Conservation (phyloP, 2,329 filamentous ascomycete genomes). For the Colletotrichum tabaci region DNA sequence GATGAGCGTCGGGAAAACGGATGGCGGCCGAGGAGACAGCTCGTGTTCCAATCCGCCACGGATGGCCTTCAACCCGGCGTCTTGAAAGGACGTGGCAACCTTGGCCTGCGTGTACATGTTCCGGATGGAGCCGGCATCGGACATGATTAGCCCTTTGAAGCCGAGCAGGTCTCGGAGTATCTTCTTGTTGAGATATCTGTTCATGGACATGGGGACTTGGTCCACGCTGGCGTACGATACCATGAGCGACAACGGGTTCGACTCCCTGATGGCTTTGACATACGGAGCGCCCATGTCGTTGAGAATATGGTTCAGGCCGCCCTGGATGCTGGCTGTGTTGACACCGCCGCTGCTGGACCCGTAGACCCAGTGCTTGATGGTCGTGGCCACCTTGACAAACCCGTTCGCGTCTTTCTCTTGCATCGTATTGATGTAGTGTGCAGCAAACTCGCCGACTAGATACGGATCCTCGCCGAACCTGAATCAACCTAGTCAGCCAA, state of each 20-base stretch:
- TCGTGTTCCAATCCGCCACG: slow-evolving; percentile 49
- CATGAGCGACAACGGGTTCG: slow-evolving; percentile 50
- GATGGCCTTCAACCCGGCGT: slow-evolving; percentile 48
- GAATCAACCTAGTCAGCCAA: neutral
- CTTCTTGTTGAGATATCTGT: slow-evolving; percentile 51
- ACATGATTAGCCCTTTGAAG: slow-evolving; percentile 53
- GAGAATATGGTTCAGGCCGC: slow-evolving; percentile 53
- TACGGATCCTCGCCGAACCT: slow-evolving; percentile 53
- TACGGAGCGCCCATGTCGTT: slow-evolving; percentile 51
- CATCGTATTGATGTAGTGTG: slow-evolving; percentile 53
- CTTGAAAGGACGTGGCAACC: slow-evolving; percentile 47
- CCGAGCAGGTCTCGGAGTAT: slow-evolving; percentile 48
- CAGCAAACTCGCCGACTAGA: slow-evolving; percentile 50
- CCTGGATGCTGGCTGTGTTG: slow-evolving; percentile 51
- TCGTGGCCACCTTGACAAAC: slow-evolving; percentile 53
- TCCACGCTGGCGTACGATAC: slow-evolving; percentile 52
- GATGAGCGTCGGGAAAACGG: slow-evolving; percentile 46
- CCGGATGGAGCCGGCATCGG: slow-evolving; percentile 49
- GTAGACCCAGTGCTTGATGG: slow-evolving; percentile 55
- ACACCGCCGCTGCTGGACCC: slow-evolving; percentile 52
- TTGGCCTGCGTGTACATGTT: slow-evolving; percentile 49
- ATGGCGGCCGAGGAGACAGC: slow-evolving; percentile 46
- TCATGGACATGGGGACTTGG: slow-evolving; percentile 50
- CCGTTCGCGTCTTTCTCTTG: slow-evolving; percentile 51
- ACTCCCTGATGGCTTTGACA: slow-evolving; percentile 48